These are phyloP conservation scores for Pochonia chlamydosporia DNA, from an alignment of 2,329 filamentous ascomycete species.

Conservation along the genomic window DNA sequence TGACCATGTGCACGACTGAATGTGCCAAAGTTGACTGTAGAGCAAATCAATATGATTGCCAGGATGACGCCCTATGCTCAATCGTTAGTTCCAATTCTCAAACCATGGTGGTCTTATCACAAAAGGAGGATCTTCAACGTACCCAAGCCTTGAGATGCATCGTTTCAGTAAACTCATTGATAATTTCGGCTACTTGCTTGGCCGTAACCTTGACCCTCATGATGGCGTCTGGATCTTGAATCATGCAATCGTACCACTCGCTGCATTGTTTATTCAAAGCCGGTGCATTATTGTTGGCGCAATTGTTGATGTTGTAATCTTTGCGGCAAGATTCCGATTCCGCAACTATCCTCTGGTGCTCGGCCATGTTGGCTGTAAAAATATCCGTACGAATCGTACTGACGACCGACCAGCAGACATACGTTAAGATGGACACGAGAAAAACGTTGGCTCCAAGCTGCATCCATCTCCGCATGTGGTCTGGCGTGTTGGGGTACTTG, in stretches of 20 bases:
- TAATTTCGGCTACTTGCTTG: slow-evolving; percentile 83
- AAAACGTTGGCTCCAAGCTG: slow-evolving; percentile 59
- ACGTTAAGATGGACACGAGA: slow-evolving; percentile 50
- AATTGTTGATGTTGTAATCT: slow-evolving; percentile 72
- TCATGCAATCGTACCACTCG: slow-evolving; percentile 85
- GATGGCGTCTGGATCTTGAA: slow-evolving; percentile 69
- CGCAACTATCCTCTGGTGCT: slow-evolving; percentile 61
- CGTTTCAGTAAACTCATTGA: slow-evolving; percentile 88
- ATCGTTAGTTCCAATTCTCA: background rate
- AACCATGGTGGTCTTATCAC: too few species aligned
- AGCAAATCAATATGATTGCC: slow-evolving; percentile 39
- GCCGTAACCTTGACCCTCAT: slow-evolving; percentile 77
- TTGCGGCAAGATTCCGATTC: slow-evolving; percentile 69
- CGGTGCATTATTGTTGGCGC: slow-evolving; percentile 59
- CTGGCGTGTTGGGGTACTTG: slow-evolving; percentile 52
- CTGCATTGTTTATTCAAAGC: slow-evolving; percentile 69
- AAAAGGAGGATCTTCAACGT: slow-evolving; percentile 19
- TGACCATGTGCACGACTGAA: slow-evolving; percentile 23
- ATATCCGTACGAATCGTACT: slow-evolving; percentile 70
- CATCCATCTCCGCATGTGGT: slow-evolving; percentile 54
- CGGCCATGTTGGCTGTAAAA: slow-evolving; percentile 62
- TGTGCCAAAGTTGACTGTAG: slow-evolving; percentile 46
- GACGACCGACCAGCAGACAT: slow-evolving; percentile 64
- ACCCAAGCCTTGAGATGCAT: slow-evolving; percentile 76
- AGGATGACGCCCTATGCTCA: slow-evolving; percentile 42